Base-by-base conservation (phyloP, 441 rosid genomes). In the Raphanus hybrid region DNA sequence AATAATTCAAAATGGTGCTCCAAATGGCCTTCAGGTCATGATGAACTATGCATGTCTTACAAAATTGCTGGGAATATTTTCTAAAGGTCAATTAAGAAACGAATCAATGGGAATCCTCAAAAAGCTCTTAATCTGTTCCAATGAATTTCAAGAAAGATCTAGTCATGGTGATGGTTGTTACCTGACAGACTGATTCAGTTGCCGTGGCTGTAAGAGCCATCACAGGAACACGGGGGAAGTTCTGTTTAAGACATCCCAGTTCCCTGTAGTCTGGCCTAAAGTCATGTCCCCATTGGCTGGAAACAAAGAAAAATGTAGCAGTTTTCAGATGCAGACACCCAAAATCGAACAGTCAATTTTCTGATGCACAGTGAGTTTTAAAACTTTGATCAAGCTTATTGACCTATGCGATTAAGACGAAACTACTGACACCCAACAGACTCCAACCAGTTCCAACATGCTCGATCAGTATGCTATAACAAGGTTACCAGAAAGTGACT, bases 211-310 rank as follows among this genome's bases (percentile, higher is more conserved):
- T 93, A 82, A 96, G 86, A 50, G 98, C 98, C 88, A 86, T 87
- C 75, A 96, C 83, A 8, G 98, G 94, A 76, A 88, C 92, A 82
- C 79, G 81, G 2, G 90, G 86, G 75, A 92, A 96, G 58, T 87
- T 87, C 84, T 91, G 93, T 84, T 96, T 93, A 43, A 96, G 93
- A 83, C 90, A 87, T 72, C 97, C 97, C 64, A 93, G 82, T 55
- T 82, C 89, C 77, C 94, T 84, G 80, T 93, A 96, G 74, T 93
- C 99, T 78, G 99, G 99, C 74, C 97, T 92, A 64, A 93, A 94
- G 87, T 92, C 99, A 80, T 92, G 99, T 70, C 99, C 99, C 99
- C 99, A 94, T 80, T 92, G 98, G 77, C 98, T 92, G 86, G 27
- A 26, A 78, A 68, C 6, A 66, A 63, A 79, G 63, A 75, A 69